Percentiles rank a stretch among this genome's conserved stretches.
Conservation (phyloP, 345 rosid genomes). For the Eucalyptus pauciflora region DNA sequence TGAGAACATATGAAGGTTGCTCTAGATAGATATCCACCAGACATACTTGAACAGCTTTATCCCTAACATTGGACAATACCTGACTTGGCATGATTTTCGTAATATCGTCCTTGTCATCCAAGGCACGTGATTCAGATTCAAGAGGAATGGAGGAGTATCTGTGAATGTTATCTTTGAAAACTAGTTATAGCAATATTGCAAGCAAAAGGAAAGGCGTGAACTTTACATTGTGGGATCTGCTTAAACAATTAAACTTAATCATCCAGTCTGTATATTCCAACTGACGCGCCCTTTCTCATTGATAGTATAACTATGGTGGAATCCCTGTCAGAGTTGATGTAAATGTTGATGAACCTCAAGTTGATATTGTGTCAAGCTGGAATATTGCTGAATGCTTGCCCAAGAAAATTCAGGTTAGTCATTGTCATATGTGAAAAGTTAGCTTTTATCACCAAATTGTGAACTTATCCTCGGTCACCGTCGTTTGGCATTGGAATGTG, state of each 20-base stretch:
- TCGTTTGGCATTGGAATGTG: background rate
- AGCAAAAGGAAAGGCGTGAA: background rate
- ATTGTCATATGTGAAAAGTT: background rate
- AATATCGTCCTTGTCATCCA: background rate
- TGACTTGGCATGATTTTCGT: background rate
- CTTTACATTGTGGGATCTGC: background rate
- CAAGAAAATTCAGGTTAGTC: conserved; percentile 63
- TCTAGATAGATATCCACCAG: background rate
- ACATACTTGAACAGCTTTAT: background rate
- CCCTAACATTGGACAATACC: background rate
- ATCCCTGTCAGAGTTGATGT: conserved; percentile 58
- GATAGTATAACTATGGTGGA: conserved; percentile 80
- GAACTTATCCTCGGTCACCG: background rate
- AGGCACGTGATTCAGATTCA: background rate
- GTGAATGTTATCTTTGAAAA: background rate
- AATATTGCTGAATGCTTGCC: conserved; percentile 68
- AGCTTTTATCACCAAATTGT: background rate
- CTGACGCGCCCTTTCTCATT: background rate
- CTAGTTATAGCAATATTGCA: background rate
- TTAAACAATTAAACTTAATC: background rate
- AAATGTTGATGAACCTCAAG: conserved; percentile 37
- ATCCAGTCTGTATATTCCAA: background rate
- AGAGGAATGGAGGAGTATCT: background rate
- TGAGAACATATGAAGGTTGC: background rate
- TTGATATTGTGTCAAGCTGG: conserved; percentile 87